Percentiles rank a stretch among this genome's conserved stretches.
These are phyloP conservation scores for Hyparrhenia diplandra DNA, from an alignment of 176 grass and related monocot genomes.

Conservation along the genomic window DNA sequence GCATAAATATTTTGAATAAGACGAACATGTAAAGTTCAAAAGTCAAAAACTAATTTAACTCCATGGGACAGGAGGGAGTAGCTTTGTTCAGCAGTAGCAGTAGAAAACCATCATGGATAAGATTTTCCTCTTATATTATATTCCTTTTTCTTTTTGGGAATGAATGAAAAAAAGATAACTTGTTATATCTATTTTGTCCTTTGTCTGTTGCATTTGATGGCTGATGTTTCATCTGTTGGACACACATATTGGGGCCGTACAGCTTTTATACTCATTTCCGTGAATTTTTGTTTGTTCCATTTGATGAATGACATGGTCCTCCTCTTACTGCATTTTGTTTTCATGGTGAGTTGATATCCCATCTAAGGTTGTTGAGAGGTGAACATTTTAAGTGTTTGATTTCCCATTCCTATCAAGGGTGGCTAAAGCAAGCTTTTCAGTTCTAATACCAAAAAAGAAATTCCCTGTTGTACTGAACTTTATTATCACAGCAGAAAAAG, in stretches of 20 bases:
- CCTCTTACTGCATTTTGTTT: neutral
- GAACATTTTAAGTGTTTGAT: neutral
- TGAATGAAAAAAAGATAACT: neutral
- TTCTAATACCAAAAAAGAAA: too few relatives aligned
- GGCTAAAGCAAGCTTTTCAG: neutral
- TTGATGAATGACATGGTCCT: neutral
- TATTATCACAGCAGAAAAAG: neutral
- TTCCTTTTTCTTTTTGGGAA: neutral
- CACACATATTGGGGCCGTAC: neutral
- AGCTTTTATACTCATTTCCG: neutral
- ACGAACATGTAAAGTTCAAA: too few relatives aligned
- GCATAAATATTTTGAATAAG: too few relatives aligned
- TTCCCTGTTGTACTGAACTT: neutral
- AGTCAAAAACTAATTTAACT: too few relatives aligned
- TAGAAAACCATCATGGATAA: neutral
- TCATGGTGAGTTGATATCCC: conserved; percentile 11
- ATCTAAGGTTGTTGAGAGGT: neutral
- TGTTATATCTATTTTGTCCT: neutral
- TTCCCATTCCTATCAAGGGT: neutral
- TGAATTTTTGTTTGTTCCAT: neutral
- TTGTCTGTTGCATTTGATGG: conserved; percentile 4
- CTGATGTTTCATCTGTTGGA: neutral
- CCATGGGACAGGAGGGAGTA: too few relatives aligned
- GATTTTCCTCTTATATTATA: neutral
- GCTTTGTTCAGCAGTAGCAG: neutral